Evolutionary conservation across 2,329 filamentous ascomycete genomes (phyloP).

Genomic region (Pyrenochaeta sp.): DNA sequence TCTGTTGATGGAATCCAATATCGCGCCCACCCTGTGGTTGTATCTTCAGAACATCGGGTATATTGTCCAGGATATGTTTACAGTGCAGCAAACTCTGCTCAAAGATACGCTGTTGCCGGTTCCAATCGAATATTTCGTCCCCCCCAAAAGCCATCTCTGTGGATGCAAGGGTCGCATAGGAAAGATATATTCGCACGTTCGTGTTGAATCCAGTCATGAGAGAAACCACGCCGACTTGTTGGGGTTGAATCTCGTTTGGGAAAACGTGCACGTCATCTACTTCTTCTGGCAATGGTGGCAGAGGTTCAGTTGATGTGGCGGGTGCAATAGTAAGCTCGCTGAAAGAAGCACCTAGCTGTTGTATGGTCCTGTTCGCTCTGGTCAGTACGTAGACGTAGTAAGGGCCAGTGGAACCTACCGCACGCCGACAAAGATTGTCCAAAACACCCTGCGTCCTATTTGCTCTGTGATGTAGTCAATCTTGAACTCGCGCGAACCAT

Average conservation of each 20-base stretch:
- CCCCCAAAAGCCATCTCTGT: constrained; percentile 84
- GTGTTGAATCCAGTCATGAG: constrained; percentile 82
- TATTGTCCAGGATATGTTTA: constrained; percentile 70
- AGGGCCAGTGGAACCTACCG: constrained; percentile 65
- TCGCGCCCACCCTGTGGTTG: constrained; percentile 52
- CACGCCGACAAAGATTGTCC: constrained; percentile 79
- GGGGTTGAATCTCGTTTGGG: constrained; percentile 71
- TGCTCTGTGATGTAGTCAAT: constrained; percentile 57
- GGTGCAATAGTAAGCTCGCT: constrained; percentile 78
- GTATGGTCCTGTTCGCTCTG: constrained; percentile 71
- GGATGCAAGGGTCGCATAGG: constrained; percentile 80
- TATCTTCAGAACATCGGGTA: constrained; percentile 74
- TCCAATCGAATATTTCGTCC: constrained; percentile 76
- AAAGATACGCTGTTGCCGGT: constrained; percentile 76
- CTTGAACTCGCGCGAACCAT: constrained; percentile 46
- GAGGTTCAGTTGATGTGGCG: constrained; percentile 75
- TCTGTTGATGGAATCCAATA: constrained; percentile 29
- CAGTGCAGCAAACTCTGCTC: constrained; percentile 74
- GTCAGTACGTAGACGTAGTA: no score
- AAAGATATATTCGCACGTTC: constrained; percentile 78
- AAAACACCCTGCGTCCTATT: constrained; percentile 74
- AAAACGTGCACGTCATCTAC: constrained; percentile 85
- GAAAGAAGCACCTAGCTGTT: constrained; percentile 76
- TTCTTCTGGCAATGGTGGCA: constrained; percentile 80
- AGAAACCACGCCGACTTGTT: constrained; percentile 72